Conservation (phyloP, 768 basidiomycete species). For the Clavulina sp. region DNA sequence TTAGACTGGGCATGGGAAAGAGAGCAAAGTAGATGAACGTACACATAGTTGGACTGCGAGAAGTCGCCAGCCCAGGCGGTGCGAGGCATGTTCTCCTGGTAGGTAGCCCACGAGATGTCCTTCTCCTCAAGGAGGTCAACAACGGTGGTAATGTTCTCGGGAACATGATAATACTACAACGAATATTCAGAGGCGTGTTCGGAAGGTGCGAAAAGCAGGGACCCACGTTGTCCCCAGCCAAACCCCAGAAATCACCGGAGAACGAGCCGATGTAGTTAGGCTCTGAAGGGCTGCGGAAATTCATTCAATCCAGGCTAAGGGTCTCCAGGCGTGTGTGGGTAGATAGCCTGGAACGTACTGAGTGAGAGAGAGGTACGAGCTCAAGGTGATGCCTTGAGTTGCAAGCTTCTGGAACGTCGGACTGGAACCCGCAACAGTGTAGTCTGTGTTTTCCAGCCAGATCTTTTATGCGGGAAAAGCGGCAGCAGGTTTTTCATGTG, state of each 20-base stretch:
- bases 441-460: conserved; percentile 51
- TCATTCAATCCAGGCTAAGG: background rate
- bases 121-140: conserved; percentile 45
- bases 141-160: conserved; percentile 35
- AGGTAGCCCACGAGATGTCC: conserved; percentile 40
- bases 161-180: conserved; percentile 15
- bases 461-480: conserved; percentile 19
- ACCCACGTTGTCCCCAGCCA: conserved; percentile 26
- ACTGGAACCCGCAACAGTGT: conserved; percentile 15
- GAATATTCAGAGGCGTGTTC: too few relatives aligned
- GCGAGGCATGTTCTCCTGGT: conserved; percentile 40
- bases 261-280: conserved; percentile 38
- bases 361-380: conserved; percentile 16
- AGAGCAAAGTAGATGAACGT: too few relatives aligned
- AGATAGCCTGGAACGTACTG: conserved; percentile 7
- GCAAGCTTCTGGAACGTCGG: conserved; percentile 24
- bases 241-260: conserved; percentile 38
- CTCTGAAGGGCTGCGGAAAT: conserved; percentile 36
- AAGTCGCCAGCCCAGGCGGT: conserved; percentile 14
- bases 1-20: conserved; percentile 18
- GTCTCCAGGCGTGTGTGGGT: too few relatives aligned
- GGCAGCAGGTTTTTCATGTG: too few relatives aligned
- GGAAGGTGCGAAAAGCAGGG: too few relatives aligned
- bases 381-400: conserved; percentile 31
- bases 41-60: background rate